phyloP scores from a whole-genome alignment of 2,329 filamentous ascomycete genomes.

The Chaetomiaceae sp. region DNA sequence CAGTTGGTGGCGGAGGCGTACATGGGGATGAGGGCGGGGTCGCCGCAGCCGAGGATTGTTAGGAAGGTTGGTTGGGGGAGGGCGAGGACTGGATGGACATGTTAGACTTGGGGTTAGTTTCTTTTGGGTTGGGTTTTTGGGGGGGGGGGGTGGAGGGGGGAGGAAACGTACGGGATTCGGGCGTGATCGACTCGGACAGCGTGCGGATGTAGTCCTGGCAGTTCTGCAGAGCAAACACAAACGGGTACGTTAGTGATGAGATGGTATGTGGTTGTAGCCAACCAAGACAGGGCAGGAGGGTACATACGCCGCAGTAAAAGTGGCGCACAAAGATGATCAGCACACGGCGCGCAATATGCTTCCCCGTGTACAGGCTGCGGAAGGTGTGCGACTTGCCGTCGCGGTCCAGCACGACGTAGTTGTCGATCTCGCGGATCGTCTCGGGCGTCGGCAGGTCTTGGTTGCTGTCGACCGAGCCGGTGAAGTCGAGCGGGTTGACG shows the following conservation, averaged over 20 bases:
- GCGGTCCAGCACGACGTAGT: conserved; percentile 56
- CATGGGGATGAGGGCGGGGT: conserved; percentile 60
- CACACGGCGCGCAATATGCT: conserved; percentile 50
- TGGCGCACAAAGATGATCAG: conserved; percentile 72
- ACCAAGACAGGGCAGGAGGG: not conserved
- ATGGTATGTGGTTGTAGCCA: not conserved
- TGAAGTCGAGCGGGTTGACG: conserved; percentile 43
- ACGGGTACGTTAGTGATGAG: not conserved
- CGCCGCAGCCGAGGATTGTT: conserved; percentile 67
- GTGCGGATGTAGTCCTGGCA: conserved; percentile 70
- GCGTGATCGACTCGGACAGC: conserved; percentile 54
- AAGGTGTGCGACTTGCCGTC: conserved; percentile 57
- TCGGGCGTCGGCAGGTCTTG: conserved; percentile 49
- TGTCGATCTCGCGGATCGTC: conserved; percentile 47
- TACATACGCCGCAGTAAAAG: conserved; percentile 73
- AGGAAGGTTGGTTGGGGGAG: conserved; percentile 58
- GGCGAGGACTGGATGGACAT: too few relatives aligned
- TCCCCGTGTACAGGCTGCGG: conserved; percentile 56
- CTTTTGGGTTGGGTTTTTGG: too few relatives aligned
- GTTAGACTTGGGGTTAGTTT: too few relatives aligned
- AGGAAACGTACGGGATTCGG: conserved; percentile 34
- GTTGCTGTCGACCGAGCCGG: conserved; percentile 50
- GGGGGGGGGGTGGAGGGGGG: too few relatives aligned
- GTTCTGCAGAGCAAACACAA: conserved; percentile 44
- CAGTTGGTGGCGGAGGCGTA: conserved; percentile 61